Conservation (phyloP, 2,329 filamentous ascomycete species). For the Phialophora verrucosa region DNA sequence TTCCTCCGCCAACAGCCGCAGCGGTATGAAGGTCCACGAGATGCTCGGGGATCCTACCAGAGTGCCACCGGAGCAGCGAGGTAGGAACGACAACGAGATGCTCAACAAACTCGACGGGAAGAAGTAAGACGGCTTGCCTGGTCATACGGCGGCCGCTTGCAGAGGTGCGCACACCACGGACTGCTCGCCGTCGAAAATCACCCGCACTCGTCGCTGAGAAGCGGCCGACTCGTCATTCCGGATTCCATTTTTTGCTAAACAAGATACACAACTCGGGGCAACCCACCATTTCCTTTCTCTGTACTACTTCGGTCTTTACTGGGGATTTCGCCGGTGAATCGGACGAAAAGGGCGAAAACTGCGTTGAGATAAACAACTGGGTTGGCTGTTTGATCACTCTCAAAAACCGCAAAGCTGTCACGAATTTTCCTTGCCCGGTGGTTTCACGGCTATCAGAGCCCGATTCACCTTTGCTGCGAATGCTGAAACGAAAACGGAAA, state of each 20-base stretch:
- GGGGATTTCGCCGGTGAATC: conserved; percentile 28
- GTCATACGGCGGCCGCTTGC: not conserved
- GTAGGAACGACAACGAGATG: conserved; percentile 58
- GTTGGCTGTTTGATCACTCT: conserved; percentile 40
- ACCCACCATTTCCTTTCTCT: conserved; percentile 39
- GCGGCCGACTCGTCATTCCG: not conserved
- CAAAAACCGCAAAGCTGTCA: conserved; percentile 19
- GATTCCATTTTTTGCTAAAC: conserved; percentile 24
- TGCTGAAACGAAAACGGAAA: conserved; percentile 31
- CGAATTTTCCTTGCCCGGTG: conserved; percentile 23
- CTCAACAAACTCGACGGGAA: conserved; percentile 46
- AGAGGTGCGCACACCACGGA: not conserved
- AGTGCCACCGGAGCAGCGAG: conserved; percentile 42
- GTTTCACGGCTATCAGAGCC: conserved; percentile 35
- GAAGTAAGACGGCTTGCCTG: conserved; percentile 31
- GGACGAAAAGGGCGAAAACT: conserved; percentile 29
- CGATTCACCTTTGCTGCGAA: conserved; percentile 26
- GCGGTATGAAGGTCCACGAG: conserved; percentile 55
- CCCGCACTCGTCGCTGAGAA: not conserved
- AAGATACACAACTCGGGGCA: conserved; percentile 38
- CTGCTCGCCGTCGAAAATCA: not conserved
- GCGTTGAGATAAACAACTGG: conserved; percentile 29
- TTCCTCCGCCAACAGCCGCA: conserved; percentile 44
- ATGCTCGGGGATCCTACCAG: conserved; percentile 49
- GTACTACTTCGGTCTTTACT: conserved; percentile 33